A percentile compares a stretch with the other conserved stretches of the same genome.
These are phyloP conservation scores for Platanthera zijinensis DNA, from an alignment of 106 monocot species.

Conservation along the genomic window DNA sequence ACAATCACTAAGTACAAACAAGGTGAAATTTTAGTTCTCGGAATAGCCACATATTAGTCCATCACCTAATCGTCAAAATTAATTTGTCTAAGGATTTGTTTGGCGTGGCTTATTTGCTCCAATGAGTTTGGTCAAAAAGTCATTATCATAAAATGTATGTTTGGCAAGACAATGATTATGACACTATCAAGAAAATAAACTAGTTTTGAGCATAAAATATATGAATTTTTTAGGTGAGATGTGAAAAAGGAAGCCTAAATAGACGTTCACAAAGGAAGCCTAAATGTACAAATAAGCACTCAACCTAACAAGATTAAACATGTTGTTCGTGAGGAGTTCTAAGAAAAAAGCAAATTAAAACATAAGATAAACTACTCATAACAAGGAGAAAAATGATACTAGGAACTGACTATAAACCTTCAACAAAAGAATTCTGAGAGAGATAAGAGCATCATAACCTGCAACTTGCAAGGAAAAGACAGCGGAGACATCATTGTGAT, in stretches of 20 bases:
- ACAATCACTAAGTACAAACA: too few relatives aligned
- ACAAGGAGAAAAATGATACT: neutral
- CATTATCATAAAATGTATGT: too few relatives aligned
- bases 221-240: too few relatives aligned
- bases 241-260: too few relatives aligned
- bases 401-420: neutral
- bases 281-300: neutral
- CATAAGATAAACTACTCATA: neutral
- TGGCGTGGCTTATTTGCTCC: too few relatives aligned
- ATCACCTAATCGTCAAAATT: neutral
- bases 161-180: too few relatives aligned
- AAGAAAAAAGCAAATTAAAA: neutral
- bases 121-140: too few relatives aligned
- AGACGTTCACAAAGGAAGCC: too few relatives aligned
- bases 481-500: constrained; percentile 6
- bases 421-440: neutral
- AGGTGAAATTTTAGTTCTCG: neutral
- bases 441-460: constrained; percentile 15
- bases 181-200: too few relatives aligned
- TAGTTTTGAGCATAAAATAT: too few relatives aligned
- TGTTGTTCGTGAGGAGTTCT: neutral
- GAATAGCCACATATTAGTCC: neutral
- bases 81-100: neutral
- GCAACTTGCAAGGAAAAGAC: constrained; percentile 11
- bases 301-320: neutral